phyloP scores from a whole-genome alignment of 345 rosid genomes.

The Clarkia xantiana region DNA sequence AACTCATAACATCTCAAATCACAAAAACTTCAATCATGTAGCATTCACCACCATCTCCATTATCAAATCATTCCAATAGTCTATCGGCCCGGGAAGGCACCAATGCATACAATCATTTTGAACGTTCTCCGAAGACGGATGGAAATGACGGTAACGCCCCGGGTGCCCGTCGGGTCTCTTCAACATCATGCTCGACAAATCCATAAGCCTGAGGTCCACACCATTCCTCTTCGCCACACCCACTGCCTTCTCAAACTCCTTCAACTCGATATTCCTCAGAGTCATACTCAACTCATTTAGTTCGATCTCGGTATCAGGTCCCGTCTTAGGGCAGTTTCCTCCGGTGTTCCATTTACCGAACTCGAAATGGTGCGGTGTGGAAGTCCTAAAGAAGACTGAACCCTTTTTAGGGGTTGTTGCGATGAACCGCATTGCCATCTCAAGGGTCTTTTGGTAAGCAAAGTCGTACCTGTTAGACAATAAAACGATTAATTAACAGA shows the following conservation, averaged over 20 bases:
- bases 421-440: constrained; percentile 41
- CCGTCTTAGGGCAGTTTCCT: constrained; percentile 44
- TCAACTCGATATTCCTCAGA: constrained; percentile 45
- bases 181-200: constrained; percentile 49
- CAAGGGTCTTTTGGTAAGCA: constrained; percentile 55
- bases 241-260: constrained; percentile 41
- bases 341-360: constrained; percentile 86
- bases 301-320: constrained; percentile 48
- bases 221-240: constrained; percentile 25
- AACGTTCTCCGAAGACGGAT: constrained; percentile 53
- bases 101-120: constrained; percentile 93
- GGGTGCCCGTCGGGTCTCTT: constrained; percentile 90
- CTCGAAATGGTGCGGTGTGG: constrained; percentile 92
- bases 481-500: no score
- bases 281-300: constrained; percentile 45
- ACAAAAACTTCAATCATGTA: no score
- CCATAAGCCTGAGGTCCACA: constrained; percentile 56
- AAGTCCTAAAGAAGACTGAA: constrained; percentile 48
- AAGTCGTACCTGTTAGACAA: no score
- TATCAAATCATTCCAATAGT: constrained; percentile 71
- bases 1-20: no score
- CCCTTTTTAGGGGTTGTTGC: constrained; percentile 40
- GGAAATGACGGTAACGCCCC: constrained; percentile 56
- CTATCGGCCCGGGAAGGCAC: constrained; percentile 97
- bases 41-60: constrained; percentile 53